Conservation (phyloP, 352 stramenopile species). For the Pythium oligandrum region DNA sequence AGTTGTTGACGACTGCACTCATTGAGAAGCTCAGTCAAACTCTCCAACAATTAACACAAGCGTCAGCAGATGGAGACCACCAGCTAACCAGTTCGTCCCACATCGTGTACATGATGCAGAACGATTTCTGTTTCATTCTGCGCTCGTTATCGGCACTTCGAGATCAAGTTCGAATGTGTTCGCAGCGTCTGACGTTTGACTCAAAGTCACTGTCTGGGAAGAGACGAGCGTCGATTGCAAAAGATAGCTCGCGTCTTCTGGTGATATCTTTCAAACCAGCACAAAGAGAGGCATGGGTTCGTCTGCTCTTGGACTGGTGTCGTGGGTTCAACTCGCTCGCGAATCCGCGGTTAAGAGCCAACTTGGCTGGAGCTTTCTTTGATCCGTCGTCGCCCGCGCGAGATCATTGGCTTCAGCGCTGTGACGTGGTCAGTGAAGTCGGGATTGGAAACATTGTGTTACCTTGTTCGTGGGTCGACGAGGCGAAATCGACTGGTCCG, state of each 20-base stretch:
- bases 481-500: constrained; percentile 18
- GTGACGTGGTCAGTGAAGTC: constrained; percentile 36
- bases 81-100: constrained; percentile 1
- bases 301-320: constrained; percentile 38
- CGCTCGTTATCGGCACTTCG: constrained; percentile 8
- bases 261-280: constrained; percentile 3
- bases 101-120: constrained; percentile 55
- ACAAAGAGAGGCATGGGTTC: constrained; percentile 25
- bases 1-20: constrained; percentile 1
- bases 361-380: constrained; percentile 33
- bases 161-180: no score
- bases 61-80: no score
- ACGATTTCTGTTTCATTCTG: constrained; percentile 50
- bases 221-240: no score
- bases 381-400: constrained; percentile 13
- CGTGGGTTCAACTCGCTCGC: constrained; percentile 36
- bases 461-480: constrained; percentile 53
- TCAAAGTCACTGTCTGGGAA: no score
- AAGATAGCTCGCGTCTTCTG: no score
- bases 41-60: neutral
- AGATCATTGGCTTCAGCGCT: constrained; percentile 34
- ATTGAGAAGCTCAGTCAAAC: constrained; percentile 8
- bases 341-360: constrained; percentile 13
- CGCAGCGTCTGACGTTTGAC: no score
- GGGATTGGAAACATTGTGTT: constrained; percentile 18